Evolutionary conservation across 1,139 yeast genomes (phyloP).

Genomic region (Diutina siamensis): DNA sequence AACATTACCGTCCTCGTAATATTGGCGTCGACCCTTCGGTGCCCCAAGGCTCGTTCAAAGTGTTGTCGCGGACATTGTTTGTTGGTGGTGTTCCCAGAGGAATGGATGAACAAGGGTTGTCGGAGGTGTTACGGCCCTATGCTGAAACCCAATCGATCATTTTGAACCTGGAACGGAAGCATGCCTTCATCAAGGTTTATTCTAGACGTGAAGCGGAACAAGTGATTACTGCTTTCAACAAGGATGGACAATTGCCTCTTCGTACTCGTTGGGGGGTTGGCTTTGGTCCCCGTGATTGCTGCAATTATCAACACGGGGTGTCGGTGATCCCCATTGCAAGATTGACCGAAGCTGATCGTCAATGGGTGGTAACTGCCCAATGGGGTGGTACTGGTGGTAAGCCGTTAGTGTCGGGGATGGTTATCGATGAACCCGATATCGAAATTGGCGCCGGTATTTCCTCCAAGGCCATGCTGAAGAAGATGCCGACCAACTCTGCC

Average conservation of each 20-base stretch:
- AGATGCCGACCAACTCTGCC: conserved; percentile 81
- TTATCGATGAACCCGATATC: conserved; percentile 94
- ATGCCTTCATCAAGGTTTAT: conserved; percentile 93
- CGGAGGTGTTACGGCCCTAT: conserved; percentile 62
- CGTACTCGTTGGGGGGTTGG: conserved; percentile 99
- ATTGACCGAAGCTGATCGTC: conserved; percentile 84
- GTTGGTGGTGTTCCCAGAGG: conserved; percentile 85
- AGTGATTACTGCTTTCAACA: conserved; percentile 47
- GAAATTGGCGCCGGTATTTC: conserved; percentile 93
- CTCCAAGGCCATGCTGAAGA: conserved; percentile 81
- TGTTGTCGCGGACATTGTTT: conserved; percentile 79
- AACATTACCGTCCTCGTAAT: conserved; percentile 63
- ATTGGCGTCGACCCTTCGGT: conserved; percentile 58
- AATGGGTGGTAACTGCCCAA: conserved; percentile 84
- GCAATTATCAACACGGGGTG: conserved; percentile 85
- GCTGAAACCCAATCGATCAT: conserved; percentile 94
- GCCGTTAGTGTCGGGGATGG: conserved; percentile 71
- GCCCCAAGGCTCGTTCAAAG: conserved; percentile 76
- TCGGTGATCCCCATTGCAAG: conserved; percentile 79
- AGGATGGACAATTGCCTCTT: conserved; percentile 39
- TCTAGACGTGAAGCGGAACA: conserved; percentile 90
- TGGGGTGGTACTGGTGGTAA: conserved; percentile 97
- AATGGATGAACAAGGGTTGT: conserved; percentile 67
- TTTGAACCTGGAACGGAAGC: conserved; percentile 77
- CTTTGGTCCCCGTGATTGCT: conserved; percentile 96